Percentiles rank a stretch among this genome's conserved stretches.
Evolutionary conservation across 106 monocot species (phyloP).

Genomic region (Gastrodia elata): DNA sequence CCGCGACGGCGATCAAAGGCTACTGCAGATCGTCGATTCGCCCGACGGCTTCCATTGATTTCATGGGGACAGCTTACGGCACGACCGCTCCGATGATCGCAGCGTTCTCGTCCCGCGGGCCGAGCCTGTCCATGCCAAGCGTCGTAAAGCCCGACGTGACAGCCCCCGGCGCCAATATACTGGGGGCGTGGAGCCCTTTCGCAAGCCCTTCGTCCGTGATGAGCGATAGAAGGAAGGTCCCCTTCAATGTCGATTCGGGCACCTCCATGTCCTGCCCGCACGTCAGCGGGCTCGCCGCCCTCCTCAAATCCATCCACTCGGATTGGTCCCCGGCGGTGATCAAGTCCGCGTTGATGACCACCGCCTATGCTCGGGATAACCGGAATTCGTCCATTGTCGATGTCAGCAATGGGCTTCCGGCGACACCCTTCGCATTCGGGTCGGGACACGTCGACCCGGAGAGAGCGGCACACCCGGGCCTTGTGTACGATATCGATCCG

Average conservation of each 20-base stretch:
- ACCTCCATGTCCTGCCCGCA: slow-evolving; percentile 67
- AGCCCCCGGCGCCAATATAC: slow-evolving; percentile 34
- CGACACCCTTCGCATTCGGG: slow-evolving; percentile 8
- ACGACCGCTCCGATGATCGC: slow-evolving; percentile 18
- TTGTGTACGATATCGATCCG: slow-evolving; percentile 23
- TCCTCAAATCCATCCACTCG: slow-evolving; percentile 32
- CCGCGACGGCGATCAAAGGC: slow-evolving; percentile 8
- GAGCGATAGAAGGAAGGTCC: slow-evolving; percentile 5
- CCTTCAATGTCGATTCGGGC: slow-evolving; percentile 34
- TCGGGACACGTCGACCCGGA: slow-evolving; percentile 26
- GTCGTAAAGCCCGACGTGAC: slow-evolving; percentile 40
- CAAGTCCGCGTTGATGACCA: slow-evolving; percentile 20
- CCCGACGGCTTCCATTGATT: slow-evolving; percentile 23
- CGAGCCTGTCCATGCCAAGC: slow-evolving; percentile 15
- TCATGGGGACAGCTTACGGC: slow-evolving; percentile 22
- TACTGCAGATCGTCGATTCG: slow-evolving; percentile 9
- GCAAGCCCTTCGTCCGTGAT: slow-evolving; percentile 25
- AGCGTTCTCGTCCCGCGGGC: slow-evolving; percentile 42
- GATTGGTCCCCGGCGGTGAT: slow-evolving; percentile 54
- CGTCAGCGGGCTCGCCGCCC: slow-evolving; percentile 37
- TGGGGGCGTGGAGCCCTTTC: slow-evolving; percentile 32
- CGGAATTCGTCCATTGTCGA: slow-evolving; percentile 9
- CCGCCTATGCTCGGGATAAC: slow-evolving; percentile 3
- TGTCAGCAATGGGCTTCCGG: not conserved
- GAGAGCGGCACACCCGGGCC: slow-evolving; percentile 19